Percentiles rank a stretch among this genome's conserved stretches.
These are phyloP conservation scores for Leishmania tarentolae DNA, from an alignment of 208 protist species.

Conservation along the genomic window DNA sequence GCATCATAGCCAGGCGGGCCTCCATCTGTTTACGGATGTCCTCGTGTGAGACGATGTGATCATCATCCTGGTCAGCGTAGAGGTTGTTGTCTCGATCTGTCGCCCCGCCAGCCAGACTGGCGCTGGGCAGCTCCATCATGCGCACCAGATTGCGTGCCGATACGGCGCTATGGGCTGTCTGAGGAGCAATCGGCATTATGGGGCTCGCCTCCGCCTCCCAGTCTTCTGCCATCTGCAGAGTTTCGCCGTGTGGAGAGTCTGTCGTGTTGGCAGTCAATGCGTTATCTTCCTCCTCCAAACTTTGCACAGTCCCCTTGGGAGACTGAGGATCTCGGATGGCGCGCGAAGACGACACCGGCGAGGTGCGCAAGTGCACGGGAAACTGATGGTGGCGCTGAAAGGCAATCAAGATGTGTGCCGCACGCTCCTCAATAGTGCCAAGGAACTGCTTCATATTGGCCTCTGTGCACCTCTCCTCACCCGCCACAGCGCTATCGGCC, in stretches of 20 bases:
- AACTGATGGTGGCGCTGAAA: conserved; percentile 54
- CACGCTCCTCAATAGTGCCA: conserved; percentile 91
- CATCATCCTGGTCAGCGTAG: conserved; percentile 60
- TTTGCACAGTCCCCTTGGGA: conserved; percentile 10
- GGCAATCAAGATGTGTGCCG: conserved; percentile 77
- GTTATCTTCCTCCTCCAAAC: conserved; percentile 29
- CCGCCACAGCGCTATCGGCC: conserved; percentile 18
- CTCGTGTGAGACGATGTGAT: conserved; percentile 84
- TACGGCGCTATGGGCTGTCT: conserved; percentile 49
- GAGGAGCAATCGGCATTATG: conserved; percentile 46
- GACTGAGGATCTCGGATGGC: conserved; percentile 10
- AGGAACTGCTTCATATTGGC: conserved; percentile 88
- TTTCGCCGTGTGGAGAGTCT: conserved; percentile 27
- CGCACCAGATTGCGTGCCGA: conserved; percentile 70
- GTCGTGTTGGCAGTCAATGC: conserved; percentile 28
- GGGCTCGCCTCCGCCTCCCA: conserved; percentile 39
- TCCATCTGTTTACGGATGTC: conserved; percentile 86
- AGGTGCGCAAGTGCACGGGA: conserved; percentile 7
- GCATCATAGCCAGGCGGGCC: conserved; percentile 64
- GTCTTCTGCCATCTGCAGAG: conserved; percentile 28
- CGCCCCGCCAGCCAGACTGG: conserved; percentile 48
- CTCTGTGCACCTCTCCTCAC: conserved; percentile 71
- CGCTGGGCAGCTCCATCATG: conserved; percentile 73
- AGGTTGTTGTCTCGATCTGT: conserved; percentile 31
- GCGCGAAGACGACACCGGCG: conserved; percentile 6